Evolutionary conservation across 2,329 filamentous ascomycete genomes (phyloP).

Genomic region (Xylariaceae sp.): DNA sequence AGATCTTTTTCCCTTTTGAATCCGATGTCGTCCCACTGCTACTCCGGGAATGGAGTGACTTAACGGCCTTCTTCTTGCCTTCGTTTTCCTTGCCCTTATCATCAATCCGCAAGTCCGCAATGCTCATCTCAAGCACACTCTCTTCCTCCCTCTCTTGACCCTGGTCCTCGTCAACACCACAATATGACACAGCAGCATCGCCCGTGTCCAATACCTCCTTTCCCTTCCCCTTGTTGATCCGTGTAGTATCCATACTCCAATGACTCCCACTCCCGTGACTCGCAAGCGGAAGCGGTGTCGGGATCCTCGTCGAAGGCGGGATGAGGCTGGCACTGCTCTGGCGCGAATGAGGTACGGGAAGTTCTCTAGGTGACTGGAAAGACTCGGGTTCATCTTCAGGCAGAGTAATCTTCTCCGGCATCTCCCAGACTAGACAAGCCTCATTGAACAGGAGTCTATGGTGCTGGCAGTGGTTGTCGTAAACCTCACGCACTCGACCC

Average conservation of each 20-base stretch:
- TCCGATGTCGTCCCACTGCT: not conserved
- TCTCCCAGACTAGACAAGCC: constrained; percentile 9
- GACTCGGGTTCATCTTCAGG: constrained; percentile 6
- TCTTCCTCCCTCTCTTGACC: not conserved
- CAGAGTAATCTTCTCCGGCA: constrained; percentile 10
- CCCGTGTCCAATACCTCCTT: constrained; percentile 6
- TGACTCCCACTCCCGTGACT: not conserved
- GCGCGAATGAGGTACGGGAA: constrained; percentile 3
- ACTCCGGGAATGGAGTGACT: not conserved
- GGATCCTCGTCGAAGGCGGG: not conserved
- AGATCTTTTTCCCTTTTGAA: constrained; percentile 2
- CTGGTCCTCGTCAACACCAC: not conserved
- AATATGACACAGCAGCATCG: not conserved
- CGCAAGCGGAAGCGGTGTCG: not conserved
- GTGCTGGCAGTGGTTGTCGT: constrained; percentile 17
- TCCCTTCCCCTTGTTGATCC: constrained; percentile 9
- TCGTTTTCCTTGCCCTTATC: not conserved
- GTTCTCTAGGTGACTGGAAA: not conserved
- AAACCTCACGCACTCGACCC: constrained; percentile 12
- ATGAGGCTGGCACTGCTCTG: constrained; percentile 3
- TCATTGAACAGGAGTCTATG: constrained; percentile 16
- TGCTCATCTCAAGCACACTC: not conserved
- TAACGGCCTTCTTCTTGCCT: not conserved
- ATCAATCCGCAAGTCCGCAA: not conserved
- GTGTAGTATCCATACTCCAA: not conserved